Evolutionary conservation across 2,329 filamentous ascomycete species (phyloP).

Genomic region (Sporothrix protearum): DNA sequence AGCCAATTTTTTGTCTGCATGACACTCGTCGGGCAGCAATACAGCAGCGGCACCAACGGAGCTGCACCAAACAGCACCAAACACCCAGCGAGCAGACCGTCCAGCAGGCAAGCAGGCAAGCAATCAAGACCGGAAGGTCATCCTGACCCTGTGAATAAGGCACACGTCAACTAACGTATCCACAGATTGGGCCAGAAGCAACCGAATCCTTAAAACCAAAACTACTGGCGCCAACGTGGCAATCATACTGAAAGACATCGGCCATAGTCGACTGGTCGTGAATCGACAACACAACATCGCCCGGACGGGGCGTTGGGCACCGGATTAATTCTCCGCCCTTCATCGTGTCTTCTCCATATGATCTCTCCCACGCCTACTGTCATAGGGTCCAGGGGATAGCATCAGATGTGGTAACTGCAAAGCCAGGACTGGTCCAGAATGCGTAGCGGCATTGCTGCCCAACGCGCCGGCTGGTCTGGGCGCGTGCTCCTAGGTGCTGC

Average conservation of each 20-base stretch:
- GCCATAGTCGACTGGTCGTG: not conserved
- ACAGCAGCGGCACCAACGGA: slow-evolving; percentile 8
- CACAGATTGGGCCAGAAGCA: not conserved
- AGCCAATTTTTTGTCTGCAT: not conserved
- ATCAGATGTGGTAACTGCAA: slow-evolving; percentile 8
- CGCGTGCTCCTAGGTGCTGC: not conserved
- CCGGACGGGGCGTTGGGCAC: not conserved
- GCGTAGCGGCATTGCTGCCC: slow-evolving; percentile 10
- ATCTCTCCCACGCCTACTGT: not conserved
- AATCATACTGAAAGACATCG: not conserved
- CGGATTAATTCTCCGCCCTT: not conserved
- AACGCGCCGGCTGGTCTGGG: not conserved
- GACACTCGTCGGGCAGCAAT: slow-evolving; percentile 13
- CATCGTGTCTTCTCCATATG: not conserved
- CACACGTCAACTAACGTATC: not conserved
- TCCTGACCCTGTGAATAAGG: not conserved
- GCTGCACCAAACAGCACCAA: not conserved
- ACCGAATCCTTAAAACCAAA: not conserved
- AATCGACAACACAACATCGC: not conserved
- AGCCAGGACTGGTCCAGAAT: not conserved
- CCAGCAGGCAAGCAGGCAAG: not conserved
- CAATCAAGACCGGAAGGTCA: not conserved
- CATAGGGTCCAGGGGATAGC: not conserved
- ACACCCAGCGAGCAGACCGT: not conserved
- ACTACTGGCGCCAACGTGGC: not conserved